These are phyloP conservation scores for Waltiozyma solani DNA, from an alignment of 1,139 yeast species.

Conservation along the genomic window DNA sequence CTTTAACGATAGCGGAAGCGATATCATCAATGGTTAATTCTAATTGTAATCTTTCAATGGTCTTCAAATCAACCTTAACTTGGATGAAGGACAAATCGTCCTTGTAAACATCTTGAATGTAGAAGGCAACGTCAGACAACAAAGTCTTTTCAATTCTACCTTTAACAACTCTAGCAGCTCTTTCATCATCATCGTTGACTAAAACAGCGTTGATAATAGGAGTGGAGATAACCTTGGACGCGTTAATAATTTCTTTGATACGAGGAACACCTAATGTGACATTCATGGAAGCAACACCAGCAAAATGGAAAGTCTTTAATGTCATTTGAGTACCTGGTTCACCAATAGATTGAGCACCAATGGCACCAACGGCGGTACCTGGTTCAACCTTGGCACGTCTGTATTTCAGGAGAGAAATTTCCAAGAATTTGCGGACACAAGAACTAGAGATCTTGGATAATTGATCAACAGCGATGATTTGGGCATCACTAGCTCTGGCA, in stretches of 20 bases:
- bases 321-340: constrained; percentile 99
- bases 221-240: constrained; percentile 89
- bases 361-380: constrained; percentile 98
- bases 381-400: constrained; percentile 93
- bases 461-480: constrained; percentile 54
- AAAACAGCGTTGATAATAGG: constrained; percentile 94
- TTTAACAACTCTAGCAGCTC: constrained; percentile 97
- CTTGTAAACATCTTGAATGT: constrained; percentile 88
- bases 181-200: constrained; percentile 89
- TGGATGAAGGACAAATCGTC: constrained; percentile 72
- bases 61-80: constrained; percentile 70
- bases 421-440: constrained; percentile 59
- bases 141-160: constrained; percentile 94
- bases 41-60: constrained; percentile 83
- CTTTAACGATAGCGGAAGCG: constrained; percentile 69
- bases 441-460: constrained; percentile 57
- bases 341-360: constrained; percentile 98
- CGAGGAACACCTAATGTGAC: constrained; percentile 99
- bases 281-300: constrained; percentile 99
- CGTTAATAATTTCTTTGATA: constrained; percentile 96
- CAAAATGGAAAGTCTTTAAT: constrained; percentile 96
- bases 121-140: constrained; percentile 76
- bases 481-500: constrained; percentile 24
- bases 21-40: constrained; percentile 83
- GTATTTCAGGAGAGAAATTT: constrained; percentile 73